Conservation (phyloP, 2,329 filamentous ascomycete species). For the Amesomyces nigricolor region DNA sequence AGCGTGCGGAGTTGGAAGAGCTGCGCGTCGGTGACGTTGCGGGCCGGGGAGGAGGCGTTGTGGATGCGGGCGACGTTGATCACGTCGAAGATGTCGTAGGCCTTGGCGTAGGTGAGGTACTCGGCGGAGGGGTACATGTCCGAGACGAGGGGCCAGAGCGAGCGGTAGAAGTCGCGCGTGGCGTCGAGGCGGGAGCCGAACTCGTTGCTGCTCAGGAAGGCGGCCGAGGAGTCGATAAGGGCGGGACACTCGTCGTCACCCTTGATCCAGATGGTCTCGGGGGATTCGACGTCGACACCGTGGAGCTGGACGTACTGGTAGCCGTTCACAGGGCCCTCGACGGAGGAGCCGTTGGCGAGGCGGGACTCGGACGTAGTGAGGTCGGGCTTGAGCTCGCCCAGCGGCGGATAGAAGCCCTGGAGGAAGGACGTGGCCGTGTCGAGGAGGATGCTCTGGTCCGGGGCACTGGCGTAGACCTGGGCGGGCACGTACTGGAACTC, state of each 20-base stretch:
- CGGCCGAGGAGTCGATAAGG: constrained; percentile 49
- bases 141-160: constrained; percentile 47
- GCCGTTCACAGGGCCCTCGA: constrained; percentile 65
- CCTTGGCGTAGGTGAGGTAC: constrained; percentile 46
- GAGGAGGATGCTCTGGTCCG: constrained; percentile 71
- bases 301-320: constrained; percentile 81
- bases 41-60: constrained; percentile 54
- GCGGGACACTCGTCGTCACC: constrained; percentile 41
- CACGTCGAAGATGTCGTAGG: constrained; percentile 53
- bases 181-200: constrained; percentile 41
- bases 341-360: constrained; percentile 63
- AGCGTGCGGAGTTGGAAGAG: constrained; percentile 63
- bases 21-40: constrained; percentile 51
- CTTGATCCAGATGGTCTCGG: constrained; percentile 22
- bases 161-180: constrained; percentile 56
- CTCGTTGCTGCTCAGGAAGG: constrained; percentile 45
- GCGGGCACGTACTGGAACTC: constrained; percentile 58
- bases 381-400: constrained; percentile 43
- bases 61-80: constrained; percentile 56
- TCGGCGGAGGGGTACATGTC: constrained; percentile 29
- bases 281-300: constrained; percentile 18
- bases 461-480: constrained; percentile 68
- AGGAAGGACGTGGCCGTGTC: constrained; percentile 75
- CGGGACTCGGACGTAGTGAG: constrained; percentile 48
- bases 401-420: constrained; percentile 81